phyloP scores from a whole-genome alignment of 768 basidiomycete genomes.

The Trametes elegans region DNA sequence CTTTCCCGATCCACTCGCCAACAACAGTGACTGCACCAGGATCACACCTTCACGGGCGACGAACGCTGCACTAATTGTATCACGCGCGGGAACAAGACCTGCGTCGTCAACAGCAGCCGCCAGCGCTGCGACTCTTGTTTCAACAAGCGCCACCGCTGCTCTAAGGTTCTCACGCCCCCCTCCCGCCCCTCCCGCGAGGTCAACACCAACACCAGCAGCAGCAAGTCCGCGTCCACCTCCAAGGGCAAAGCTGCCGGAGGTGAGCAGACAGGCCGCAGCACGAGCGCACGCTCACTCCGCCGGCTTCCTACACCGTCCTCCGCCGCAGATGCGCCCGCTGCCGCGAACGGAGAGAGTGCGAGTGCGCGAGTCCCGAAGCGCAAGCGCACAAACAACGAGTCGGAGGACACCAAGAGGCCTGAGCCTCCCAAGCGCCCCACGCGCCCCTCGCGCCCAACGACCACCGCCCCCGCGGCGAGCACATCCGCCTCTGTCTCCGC shows the following conservation, averaged over 20 bases:
- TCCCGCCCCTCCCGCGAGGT: slow-evolving; percentile 14
- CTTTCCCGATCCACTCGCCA: background rate
- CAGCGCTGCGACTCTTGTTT: slow-evolving; percentile 22
- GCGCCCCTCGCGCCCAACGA: slow-evolving; percentile 13
- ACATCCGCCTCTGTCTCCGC: slow-evolving; percentile 15
- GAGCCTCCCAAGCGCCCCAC: slow-evolving; percentile 17
- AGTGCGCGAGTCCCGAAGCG: slow-evolving; percentile 16
- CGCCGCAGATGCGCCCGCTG: slow-evolving; percentile 7
- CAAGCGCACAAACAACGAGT: slow-evolving; percentile 13
- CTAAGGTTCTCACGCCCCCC: slow-evolving; percentile 21
- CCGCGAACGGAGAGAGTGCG: slow-evolving; percentile 15
- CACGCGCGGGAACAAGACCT: slow-evolving; percentile 15
- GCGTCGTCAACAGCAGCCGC: slow-evolving; percentile 20
- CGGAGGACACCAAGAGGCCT: slow-evolving; percentile 16
- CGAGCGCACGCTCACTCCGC: slow-evolving; percentile 8
- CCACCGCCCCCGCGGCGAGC: slow-evolving; percentile 12
- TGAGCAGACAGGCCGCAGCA: background rate
- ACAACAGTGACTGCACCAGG: background rate
- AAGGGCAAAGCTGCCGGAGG: slow-evolving; percentile 18
- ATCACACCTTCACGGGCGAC: slow-evolving; percentile 17
- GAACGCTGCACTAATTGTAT: slow-evolving; percentile 20
- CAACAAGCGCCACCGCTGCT: slow-evolving; percentile 18
- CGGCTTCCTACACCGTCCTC: slow-evolving; percentile 6
- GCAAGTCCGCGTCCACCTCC: slow-evolving; percentile 6
- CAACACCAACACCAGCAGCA: slow-evolving; percentile 4